Evolutionary conservation across 352 stramenopile genomes (phyloP), one percentile per base, ranked within the genome.

Genomic region (Chrysophaeum taylorii): DNA sequence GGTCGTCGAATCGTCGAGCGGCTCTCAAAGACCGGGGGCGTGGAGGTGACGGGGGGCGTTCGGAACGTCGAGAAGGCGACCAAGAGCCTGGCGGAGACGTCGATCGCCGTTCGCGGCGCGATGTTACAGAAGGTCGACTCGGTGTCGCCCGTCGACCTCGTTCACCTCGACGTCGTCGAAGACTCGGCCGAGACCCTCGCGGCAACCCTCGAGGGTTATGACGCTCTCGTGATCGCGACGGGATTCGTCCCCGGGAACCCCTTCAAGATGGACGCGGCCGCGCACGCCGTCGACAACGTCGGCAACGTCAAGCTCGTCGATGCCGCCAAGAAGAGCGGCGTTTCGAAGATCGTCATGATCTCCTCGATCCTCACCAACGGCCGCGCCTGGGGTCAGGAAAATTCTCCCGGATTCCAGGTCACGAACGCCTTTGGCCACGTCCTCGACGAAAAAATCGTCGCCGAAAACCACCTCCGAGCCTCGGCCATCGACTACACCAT

Each of bases 381-480:
- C 27, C 61, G 81, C n/a, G 70, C 60, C 0, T 84, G 78, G 78
- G 81, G 80, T 54, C 79, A 86, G 73, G 81, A 84, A 64, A 81
- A 82, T 41, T 80, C 73, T 29, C 81, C 81, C 18, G 79, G 81
- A 60, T 86, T 86, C 73, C 45, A 79, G 12, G 61, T 85, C 33
- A 86, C 81, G 0, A 85, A 85, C 66, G 80, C 81, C 33, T 85
- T 85, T 75, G 81, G 81, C 5, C 79, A 81, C 73, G 77, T 84
- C 12, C 68, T 87, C 9, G 79, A 85, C 64, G 79, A 85, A 61
- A 87, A 87, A 70, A 39, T 85, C 33, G 76, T 83, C 15, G 78
- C 79, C 0, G 81, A 87, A 52, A 81, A 84, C 31, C 78, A 85
- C 72, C 60, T 87, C 18, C 57, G 69, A 35, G 52, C 27, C 1